Conservation (phyloP, 2,329 filamentous ascomycete species). For the Aspergillus fischeri region DNA sequence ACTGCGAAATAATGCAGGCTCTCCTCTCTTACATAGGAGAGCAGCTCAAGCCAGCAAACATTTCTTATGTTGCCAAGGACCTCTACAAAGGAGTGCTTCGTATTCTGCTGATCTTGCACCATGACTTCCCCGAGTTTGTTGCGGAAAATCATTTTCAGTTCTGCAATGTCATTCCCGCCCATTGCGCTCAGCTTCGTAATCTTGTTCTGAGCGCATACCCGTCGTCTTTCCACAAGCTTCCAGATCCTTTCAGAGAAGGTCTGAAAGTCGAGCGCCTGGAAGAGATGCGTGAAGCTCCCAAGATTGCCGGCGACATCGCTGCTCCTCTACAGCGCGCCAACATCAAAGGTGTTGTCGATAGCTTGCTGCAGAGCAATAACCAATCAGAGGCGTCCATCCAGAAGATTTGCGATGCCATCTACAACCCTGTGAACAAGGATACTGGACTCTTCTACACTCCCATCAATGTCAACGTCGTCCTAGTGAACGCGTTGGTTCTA, state of each 20-base stretch:
- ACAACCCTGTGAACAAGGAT: conserved; percentile 53
- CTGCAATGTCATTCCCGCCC: conserved; percentile 73
- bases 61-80: conserved; percentile 68
- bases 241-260: conserved; percentile 67
- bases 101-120: conserved; percentile 78
- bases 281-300: conserved; percentile 65
- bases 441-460: conserved; percentile 64
- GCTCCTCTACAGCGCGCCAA: conserved; percentile 45
- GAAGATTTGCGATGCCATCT: conserved; percentile 70
- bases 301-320: conserved; percentile 60
- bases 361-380: conserved; percentile 52
- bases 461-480: conserved; percentile 63
- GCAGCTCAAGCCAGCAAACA: conserved; percentile 68
- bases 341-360: conserved; percentile 53
- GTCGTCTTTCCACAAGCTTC: conserved; percentile 64
- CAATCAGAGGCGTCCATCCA: conserved; percentile 67
- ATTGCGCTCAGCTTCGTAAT: conserved; percentile 85
- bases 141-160: conserved; percentile 81
- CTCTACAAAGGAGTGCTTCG: conserved; percentile 82
- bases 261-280: conserved; percentile 73
- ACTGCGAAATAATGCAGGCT: conserved; percentile 68
- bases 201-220: conserved; percentile 79
- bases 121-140: conserved; percentile 92
- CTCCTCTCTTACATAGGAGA: conserved; percentile 72
- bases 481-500: conserved; percentile 79